These are phyloP conservation scores for Postia placenta DNA, from an alignment of 768 basidiomycete species.

Conservation along the genomic window DNA sequence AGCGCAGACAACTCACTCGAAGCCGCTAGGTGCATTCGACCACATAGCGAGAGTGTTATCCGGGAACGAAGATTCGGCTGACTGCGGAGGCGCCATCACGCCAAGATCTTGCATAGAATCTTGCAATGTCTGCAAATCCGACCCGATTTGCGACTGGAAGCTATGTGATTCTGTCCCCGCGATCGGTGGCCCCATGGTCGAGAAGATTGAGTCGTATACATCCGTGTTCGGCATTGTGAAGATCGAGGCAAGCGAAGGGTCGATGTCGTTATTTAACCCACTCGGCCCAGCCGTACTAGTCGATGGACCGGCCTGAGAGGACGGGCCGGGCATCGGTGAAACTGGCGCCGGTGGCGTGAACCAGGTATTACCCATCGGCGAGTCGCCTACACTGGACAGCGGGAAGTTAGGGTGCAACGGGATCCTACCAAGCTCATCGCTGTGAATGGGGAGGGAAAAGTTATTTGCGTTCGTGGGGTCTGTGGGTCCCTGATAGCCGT, in stretches of 20 bases:
- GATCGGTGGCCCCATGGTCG: conserved; percentile 7
- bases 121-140: neutral
- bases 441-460: conserved; percentile 46
- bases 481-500: neutral
- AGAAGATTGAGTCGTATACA: conserved; percentile 21
- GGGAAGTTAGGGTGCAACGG: conserved; percentile 32
- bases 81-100: neutral
- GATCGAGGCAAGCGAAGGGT: conserved; percentile 15
- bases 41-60: conserved; percentile 55
- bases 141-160: neutral
- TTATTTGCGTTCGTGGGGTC: conserved; percentile 4
- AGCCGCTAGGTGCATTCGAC: conserved; percentile 53
- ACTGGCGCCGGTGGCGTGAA: neutral
- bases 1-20: conserved; percentile 53
- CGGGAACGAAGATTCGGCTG: conserved; percentile 12
- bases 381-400: neutral
- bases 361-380: neutral
- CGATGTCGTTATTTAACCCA: conserved; percentile 2
- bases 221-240: conserved; percentile 15
- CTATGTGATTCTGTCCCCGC: neutral
- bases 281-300: neutral
- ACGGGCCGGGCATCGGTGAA: neutral
- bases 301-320: conserved; percentile 2
- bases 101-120: neutral
- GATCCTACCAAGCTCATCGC: conserved; percentile 50